Percentiles rank a stretch among this genome's conserved stretches.
phyloP scores from a whole-genome alignment of 2,329 filamentous ascomycete genomes.

The Sarocladiaceae sp. region DNA sequence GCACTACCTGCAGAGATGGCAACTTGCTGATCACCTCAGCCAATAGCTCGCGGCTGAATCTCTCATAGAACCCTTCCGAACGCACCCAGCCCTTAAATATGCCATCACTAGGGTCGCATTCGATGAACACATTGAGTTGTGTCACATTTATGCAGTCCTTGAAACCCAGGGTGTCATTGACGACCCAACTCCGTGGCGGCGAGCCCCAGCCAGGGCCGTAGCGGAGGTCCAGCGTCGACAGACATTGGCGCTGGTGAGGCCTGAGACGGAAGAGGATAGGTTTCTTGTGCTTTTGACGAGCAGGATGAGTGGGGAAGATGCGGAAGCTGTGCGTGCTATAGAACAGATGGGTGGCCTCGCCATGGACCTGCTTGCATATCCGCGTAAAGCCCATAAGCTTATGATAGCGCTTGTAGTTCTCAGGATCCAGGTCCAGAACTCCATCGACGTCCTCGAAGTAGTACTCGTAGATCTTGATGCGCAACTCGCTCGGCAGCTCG shows the following conservation, averaged over 20 bases:
- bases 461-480: constrained; percentile 63
- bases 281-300: constrained; percentile 67
- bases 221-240: constrained; percentile 64
- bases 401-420: constrained; percentile 59
- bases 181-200: constrained; percentile 67
- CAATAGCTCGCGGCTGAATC: constrained; percentile 57
- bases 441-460: constrained; percentile 51
- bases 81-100: constrained; percentile 65
- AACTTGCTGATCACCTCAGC: constrained; percentile 51
- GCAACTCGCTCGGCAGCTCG: constrained; percentile 64
- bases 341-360: constrained; percentile 61
- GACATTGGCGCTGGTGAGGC: constrained; percentile 50
- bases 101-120: constrained; percentile 66
- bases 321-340: constrained; percentile 61
- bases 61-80: constrained; percentile 65
- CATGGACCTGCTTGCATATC: constrained; percentile 56
- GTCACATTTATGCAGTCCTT: constrained; percentile 55
- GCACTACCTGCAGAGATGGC: constrained; percentile 52
- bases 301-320: constrained; percentile 61
- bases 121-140: constrained; percentile 62
- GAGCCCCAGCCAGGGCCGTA: constrained; percentile 69
- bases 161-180: constrained; percentile 61
- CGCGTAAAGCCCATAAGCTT: constrained; percentile 57
- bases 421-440: constrained; percentile 62
- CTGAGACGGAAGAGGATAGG: constrained; percentile 66